Evolutionary conservation across 257 asterid species (phyloP).

Genomic region (Jaltomata sinuosa): DNA sequence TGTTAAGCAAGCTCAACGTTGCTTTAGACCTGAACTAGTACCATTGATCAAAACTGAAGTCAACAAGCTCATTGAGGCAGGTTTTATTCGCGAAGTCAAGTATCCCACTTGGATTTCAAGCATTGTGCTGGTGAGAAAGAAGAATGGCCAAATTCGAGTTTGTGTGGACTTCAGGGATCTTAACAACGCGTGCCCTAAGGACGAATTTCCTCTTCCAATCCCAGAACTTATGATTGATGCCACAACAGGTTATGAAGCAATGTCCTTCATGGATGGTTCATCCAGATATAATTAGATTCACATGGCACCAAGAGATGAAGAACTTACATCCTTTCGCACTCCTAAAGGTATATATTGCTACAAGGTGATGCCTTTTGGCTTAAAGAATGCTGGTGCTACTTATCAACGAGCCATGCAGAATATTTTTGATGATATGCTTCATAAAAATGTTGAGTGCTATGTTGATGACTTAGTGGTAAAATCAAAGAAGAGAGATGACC

Average conservation of each 20-base stretch:
- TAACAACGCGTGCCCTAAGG: not conserved
- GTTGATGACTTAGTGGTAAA: not conserved
- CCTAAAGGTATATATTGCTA: not conserved
- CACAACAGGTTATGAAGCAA: not conserved
- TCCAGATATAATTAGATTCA: not conserved
- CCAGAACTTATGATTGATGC: not conserved
- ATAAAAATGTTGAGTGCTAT: not conserved
- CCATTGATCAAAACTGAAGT: no score
- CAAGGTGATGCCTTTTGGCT: not conserved
- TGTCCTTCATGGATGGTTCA: not conserved
- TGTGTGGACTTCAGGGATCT: not conserved
- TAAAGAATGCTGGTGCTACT: not conserved
- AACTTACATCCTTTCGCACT: not conserved
- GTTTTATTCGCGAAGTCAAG: not conserved
- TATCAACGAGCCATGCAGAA: not conserved
- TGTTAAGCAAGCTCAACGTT: not conserved
- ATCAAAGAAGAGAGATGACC: not conserved
- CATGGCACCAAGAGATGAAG: not conserved
- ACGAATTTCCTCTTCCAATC: not conserved
- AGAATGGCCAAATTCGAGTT: not conserved
- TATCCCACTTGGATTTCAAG: not conserved
- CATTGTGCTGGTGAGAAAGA: not conserved
- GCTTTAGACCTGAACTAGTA: not conserved
- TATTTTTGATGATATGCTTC: not conserved
- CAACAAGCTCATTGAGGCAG: not conserved